Percentiles rank a stretch among this genome's conserved stretches.
phyloP scores from a whole-genome alignment of 148 eudicot species.

The Silene latifolia region DNA sequence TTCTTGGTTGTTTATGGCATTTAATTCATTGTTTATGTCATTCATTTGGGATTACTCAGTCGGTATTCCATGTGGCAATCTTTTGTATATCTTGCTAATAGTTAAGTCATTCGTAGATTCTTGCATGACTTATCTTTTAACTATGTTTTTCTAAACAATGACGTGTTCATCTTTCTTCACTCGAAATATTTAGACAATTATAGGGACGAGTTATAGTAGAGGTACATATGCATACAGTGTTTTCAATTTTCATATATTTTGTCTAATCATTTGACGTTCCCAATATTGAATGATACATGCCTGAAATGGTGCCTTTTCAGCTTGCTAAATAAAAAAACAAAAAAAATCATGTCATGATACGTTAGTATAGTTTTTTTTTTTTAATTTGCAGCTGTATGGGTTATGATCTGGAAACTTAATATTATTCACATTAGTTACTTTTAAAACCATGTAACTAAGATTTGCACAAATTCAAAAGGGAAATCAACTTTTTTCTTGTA shows the following conservation, averaged over 20 bases:
- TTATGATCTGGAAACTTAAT: not conserved
- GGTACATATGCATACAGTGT: not conserved
- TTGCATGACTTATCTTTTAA: not conserved
- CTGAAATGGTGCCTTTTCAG: not conserved
- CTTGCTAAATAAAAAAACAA: not conserved
- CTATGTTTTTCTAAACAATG: not conserved
- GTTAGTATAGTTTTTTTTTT: not conserved
- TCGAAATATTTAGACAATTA: not conserved
- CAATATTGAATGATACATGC: not conserved
- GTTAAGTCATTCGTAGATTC: not conserved
- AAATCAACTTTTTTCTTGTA: not conserved
- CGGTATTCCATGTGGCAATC: not conserved
- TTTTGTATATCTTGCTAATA: conserved; percentile 4
- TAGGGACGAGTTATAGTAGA: not conserved
- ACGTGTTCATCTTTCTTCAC: not conserved
- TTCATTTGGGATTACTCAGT: conserved; percentile 9
- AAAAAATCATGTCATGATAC: not conserved
- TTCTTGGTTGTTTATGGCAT: conserved; percentile 13
- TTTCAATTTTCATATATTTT: not conserved
- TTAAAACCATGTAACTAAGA: not conserved
- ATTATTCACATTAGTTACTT: not conserved
- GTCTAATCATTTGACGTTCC: not conserved
- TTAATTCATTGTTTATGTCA: conserved; percentile 6
- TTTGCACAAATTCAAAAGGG: not conserved
- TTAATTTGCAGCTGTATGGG: not conserved